Conservation (phyloP, 345 rosid species). For the Cardiospermum halicacabum region DNA sequence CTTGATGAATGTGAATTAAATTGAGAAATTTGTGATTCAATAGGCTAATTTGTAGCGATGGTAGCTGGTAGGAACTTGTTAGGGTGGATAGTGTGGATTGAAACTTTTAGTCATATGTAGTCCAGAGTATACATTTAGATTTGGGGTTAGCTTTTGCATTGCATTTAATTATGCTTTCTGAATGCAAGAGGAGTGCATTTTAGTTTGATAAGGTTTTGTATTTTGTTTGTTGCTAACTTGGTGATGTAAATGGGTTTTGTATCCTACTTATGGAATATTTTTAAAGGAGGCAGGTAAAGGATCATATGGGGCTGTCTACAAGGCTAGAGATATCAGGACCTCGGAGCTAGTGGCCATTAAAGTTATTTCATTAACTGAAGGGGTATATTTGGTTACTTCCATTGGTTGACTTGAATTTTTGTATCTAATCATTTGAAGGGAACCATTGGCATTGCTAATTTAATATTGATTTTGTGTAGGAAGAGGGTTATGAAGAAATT, state of each 20-base stretch:
- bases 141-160: not conserved
- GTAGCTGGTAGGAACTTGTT: not conserved
- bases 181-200: not conserved
- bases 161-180: not conserved
- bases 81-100: not conserved
- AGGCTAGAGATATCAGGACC: slow-evolving; percentile 89
- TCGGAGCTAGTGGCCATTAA: slow-evolving; percentile 98
- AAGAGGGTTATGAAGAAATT: slow-evolving; percentile 97
- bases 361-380: slow-evolving; percentile 89
- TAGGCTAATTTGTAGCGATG: not conserved
- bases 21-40: too few species aligned
- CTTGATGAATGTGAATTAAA: too few species aligned
- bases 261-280: not conserved
- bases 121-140: too few species aligned
- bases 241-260: not conserved
- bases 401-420: not conserved
- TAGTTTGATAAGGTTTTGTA: not conserved
- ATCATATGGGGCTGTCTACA: slow-evolving; percentile 95
- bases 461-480: slow-evolving; percentile 40
- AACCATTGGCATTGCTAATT: slow-evolving; percentile 11
- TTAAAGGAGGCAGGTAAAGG: slow-evolving; percentile 78
- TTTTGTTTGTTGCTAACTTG: not conserved
- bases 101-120: too few species aligned
- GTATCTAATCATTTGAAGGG: not conserved
- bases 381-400: slow-evolving; percentile 44